A percentile compares a stretch with the other conserved stretches of the same genome.
Conservation (phyloP, 192 early-diverging fungal genomes). For the Pecoramyces ruminantium region DNA sequence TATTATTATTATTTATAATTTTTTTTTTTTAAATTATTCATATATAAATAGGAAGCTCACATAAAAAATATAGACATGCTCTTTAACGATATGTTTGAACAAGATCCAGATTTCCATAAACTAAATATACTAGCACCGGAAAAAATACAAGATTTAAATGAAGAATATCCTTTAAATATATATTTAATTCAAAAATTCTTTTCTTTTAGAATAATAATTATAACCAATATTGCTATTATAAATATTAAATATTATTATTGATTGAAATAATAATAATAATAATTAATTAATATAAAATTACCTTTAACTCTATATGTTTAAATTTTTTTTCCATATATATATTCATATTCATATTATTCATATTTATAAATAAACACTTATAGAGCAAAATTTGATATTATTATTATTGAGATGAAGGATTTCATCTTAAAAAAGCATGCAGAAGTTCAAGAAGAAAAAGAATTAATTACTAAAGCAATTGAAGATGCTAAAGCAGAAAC, state of each 20-base stretch:
- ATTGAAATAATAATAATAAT: too few relatives aligned
- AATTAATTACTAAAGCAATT: slow-evolving; percentile 15
- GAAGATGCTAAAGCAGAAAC: slow-evolving; percentile 14
- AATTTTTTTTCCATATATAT: too few relatives aligned
- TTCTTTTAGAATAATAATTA: too few relatives aligned
- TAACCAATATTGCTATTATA: too few relatives aligned
- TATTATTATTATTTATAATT: background rate
- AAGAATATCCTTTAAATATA: slow-evolving; percentile 14
- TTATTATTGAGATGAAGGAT: slow-evolving; percentile 28
- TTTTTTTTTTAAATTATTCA: background rate
- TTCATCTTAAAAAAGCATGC: slow-evolving; percentile 22
- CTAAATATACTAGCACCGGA: slow-evolving; percentile 18
- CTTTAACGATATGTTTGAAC: slow-evolving; percentile 31
- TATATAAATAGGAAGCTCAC: slow-evolving; percentile 18
- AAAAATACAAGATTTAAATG: slow-evolving; percentile 21
- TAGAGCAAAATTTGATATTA: slow-evolving; percentile 31
- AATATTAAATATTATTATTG: too few relatives aligned
- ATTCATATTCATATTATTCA: too few relatives aligned
- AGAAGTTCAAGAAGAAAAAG: slow-evolving; percentile 26
- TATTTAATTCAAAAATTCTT: too few relatives aligned
- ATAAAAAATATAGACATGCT: slow-evolving; percentile 27
- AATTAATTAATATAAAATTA: too few relatives aligned
- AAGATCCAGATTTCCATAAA: slow-evolving; percentile 30
- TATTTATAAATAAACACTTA: background rate
- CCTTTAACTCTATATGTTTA: too few relatives aligned